Percentiles rank a stretch among this genome's conserved stretches.
These are phyloP conservation scores for Cladophialophora psammophila DNA, from an alignment of 2,329 filamentous ascomycete species.

Conservation along the genomic window DNA sequence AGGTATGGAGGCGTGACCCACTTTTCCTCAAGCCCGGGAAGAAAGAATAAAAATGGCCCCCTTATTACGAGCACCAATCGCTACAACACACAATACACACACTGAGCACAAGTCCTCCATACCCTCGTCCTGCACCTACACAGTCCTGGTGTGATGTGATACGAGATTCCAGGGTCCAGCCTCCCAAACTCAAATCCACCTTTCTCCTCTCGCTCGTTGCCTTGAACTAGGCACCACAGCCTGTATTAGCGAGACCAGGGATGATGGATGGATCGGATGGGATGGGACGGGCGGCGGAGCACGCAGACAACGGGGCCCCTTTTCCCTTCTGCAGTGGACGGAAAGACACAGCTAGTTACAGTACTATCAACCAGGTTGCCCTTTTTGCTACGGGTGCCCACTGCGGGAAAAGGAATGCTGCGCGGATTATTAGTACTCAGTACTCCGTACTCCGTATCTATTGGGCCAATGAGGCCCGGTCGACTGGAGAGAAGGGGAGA, in stretches of 20 bases:
- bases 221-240: slow-evolving; percentile 1
- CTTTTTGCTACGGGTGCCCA: no score
- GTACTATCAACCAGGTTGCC: no score
- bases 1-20: neutral
- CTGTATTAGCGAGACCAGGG: slow-evolving; percentile 2
- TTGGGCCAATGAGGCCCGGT: no score
- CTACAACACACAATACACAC: no score
- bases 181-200: neutral
- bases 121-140: neutral
- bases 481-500: no score
- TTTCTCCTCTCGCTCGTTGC: neutral
- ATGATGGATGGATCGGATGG: neutral
- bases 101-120: no score
- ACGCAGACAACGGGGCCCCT: neutral
- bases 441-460: no score
- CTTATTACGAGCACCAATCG: neutral
- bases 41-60: neutral
- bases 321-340: neutral
- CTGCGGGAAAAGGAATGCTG: no score
- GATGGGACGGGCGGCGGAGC: neutral
- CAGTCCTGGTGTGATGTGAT: neutral
- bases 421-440: no score
- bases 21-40: neutral
- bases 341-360: no score
- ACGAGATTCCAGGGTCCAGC: neutral